phyloP scores from a whole-genome alignment of 73 alveolate species.

The Breviolum minutum region DNA sequence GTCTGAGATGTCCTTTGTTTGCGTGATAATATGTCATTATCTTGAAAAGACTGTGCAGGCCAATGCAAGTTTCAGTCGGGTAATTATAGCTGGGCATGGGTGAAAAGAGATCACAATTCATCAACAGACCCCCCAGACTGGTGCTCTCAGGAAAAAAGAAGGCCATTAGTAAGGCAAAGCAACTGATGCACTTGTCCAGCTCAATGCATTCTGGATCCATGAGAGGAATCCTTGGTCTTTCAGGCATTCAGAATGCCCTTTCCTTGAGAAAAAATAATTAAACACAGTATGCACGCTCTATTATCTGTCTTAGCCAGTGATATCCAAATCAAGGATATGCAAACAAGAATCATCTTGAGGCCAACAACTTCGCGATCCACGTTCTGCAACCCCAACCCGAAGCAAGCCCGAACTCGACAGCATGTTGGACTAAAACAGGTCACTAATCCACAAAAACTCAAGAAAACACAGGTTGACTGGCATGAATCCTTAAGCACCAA shows the following conservation, averaged over 20 bases:
- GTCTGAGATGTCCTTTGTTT: no score
- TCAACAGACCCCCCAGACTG: neutral
- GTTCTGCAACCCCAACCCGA: neutral
- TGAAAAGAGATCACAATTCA: neutral
- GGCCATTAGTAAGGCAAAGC: neutral
- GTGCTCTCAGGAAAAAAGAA: neutral
- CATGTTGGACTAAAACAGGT: neutral
- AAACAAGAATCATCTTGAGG: slow-evolving; percentile 37
- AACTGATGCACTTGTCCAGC: slow-evolving; percentile 82
- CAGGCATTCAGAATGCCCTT: neutral
- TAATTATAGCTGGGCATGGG: neutral
- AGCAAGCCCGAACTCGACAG: neutral
- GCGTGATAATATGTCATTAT: no score
- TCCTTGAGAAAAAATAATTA: no score
- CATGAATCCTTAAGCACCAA: neutral
- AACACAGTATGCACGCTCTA: no score
- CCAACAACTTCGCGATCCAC: slow-evolving; percentile 59
- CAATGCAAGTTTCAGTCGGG: no score
- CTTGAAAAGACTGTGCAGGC: no score
- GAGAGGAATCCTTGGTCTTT: slow-evolving; percentile 39
- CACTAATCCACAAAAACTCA: neutral
- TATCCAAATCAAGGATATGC: neutral
- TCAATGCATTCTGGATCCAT: slow-evolving; percentile 45
- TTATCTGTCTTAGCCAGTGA: neutral
- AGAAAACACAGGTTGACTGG: neutral